Evolutionary conservation across 805 yeast species (phyloP).

Genomic region (Babjeviella inositovora): DNA sequence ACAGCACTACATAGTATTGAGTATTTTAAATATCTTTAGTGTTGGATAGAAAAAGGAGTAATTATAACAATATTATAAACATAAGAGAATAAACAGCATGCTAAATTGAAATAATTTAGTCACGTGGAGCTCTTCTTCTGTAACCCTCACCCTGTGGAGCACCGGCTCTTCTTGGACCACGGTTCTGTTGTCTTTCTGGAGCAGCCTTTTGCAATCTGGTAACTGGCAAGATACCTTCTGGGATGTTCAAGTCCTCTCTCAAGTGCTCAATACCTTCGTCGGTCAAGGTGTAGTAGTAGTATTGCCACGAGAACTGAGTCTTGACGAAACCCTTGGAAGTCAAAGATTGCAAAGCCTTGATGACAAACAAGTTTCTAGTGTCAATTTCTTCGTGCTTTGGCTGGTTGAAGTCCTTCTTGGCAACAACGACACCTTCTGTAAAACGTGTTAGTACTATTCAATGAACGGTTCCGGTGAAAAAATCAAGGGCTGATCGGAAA

Average conservation of each 20-base stretch:
- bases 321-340: conserved; percentile 98
- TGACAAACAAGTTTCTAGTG: conserved; percentile 93
- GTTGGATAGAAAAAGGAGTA: too few species aligned
- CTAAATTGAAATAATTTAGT: conserved; percentile 12
- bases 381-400: conserved; percentile 96
- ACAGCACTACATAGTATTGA: too few species aligned
- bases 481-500: too few species aligned
- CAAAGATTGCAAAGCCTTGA: conserved; percentile 98
- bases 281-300: conserved; percentile 99
- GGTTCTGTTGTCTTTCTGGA: conserved; percentile 46
- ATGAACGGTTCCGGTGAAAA: not conserved
- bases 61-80: too few species aligned
- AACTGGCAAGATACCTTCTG: conserved; percentile 96
- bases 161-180: conserved; percentile 36
- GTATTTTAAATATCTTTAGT: too few species aligned
- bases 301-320: conserved; percentile 99
- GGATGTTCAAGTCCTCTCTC: conserved; percentile 96
- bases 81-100: too few species aligned
- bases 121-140: conserved; percentile 55
- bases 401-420: conserved; percentile 97
- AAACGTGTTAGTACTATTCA: conserved; percentile 16
- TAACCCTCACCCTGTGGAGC: conserved; percentile 25
- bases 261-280: conserved; percentile 99
- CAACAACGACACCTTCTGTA: conserved; percentile 98
- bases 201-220: conserved; percentile 94